Conservation (phyloP, 805 yeast species). For the Kazachstania martiniae region DNA sequence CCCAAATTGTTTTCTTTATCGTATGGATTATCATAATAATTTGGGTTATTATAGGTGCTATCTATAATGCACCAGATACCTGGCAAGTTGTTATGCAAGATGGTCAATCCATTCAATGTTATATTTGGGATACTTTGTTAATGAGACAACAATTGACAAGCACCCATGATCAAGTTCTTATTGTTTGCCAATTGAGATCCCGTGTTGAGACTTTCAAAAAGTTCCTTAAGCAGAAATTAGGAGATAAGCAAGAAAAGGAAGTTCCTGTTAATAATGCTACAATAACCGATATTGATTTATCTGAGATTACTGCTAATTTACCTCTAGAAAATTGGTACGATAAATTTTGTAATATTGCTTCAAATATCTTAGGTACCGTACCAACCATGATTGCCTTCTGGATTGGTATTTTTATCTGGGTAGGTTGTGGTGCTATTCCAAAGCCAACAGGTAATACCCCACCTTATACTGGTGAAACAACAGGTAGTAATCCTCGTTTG, state of each 20-base stretch:
- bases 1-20: constrained; percentile 17
- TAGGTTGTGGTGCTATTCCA: constrained; percentile 28
- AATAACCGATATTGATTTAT: background rate
- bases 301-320: constrained; percentile 2
- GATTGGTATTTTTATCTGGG: constrained; percentile 31
- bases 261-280: background rate
- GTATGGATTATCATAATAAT: constrained; percentile 21
- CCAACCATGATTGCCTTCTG: constrained; percentile 27
- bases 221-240: constrained; percentile 3
- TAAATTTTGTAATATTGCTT: constrained; percentile 17
- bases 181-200: constrained; percentile 24
- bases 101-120: constrained; percentile 32
- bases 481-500: constrained; percentile 15
- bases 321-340: constrained; percentile 28
- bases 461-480: constrained; percentile 18
- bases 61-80: constrained; percentile 23
- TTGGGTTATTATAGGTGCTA: constrained; percentile 24
- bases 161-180: constrained; percentile 17
- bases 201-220: constrained; percentile 18
- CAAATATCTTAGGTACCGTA: constrained; percentile 26
- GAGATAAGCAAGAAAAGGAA: no score
- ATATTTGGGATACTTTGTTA: constrained; percentile 32
- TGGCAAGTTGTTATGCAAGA: constrained; percentile 36
- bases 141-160: constrained; percentile 31
- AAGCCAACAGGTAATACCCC: constrained; percentile 18